Evolutionary conservation across 2,329 filamentous ascomycete species (phyloP).

Genomic region (Beauveria pseudobassiana): DNA sequence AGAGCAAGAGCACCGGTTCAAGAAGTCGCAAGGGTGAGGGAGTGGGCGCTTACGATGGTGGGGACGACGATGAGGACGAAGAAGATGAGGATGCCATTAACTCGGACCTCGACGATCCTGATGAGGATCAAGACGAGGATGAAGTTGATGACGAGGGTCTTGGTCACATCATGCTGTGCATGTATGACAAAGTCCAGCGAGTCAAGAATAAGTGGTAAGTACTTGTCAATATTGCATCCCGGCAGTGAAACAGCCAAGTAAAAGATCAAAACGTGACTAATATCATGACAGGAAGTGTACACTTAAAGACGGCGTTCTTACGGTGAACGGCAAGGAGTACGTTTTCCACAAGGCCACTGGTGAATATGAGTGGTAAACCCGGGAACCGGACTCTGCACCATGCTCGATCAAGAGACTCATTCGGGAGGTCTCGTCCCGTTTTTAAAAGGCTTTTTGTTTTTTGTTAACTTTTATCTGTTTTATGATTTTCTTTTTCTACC

Average conservation of each 20-base stretch:
- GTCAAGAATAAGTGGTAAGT: constrained; percentile 95
- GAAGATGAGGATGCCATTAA: constrained; percentile 95
- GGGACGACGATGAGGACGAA: constrained; percentile 52
- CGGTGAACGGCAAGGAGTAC: constrained; percentile 89
- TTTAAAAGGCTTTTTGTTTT: background rate
- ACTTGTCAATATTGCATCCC: background rate
- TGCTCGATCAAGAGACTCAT: background rate
- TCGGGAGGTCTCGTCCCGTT: background rate
- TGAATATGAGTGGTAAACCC: constrained; percentile 90
- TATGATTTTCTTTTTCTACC: background rate
- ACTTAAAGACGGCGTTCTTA: constrained; percentile 91
- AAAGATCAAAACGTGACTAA: background rate
- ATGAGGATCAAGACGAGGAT: constrained; percentile 76
- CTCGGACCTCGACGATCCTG: constrained; percentile 91
- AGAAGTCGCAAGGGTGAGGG: constrained; percentile 23
- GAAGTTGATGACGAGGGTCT: constrained; percentile 81
- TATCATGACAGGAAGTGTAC: constrained; percentile 73
- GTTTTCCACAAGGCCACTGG: constrained; percentile 97
- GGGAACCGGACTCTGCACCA: background rate
- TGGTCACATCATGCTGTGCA: constrained; percentile 93
- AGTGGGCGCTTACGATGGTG: constrained; percentile 53
- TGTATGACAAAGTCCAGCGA: constrained; percentile 97
- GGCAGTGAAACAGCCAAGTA: too few species aligned
- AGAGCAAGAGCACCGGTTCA: constrained; percentile 18
- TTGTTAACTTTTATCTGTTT: background rate